Conservation (phyloP, 495 filamentous ascomycete species). For the Neurospora sp. region DNA sequence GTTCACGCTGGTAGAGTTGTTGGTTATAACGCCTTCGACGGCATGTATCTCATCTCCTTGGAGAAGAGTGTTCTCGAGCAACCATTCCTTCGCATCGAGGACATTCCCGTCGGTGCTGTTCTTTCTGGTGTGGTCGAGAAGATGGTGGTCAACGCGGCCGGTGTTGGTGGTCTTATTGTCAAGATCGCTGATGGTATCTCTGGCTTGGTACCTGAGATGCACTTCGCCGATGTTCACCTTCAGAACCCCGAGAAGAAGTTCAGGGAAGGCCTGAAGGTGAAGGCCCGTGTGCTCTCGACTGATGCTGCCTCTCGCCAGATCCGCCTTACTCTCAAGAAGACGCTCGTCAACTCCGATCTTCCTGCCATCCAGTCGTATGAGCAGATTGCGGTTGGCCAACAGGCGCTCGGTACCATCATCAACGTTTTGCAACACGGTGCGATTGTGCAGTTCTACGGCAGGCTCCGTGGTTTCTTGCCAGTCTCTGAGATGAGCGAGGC, state of each 20-base stretch:
- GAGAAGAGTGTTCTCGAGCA: slow-evolving; percentile 75
- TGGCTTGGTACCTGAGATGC: slow-evolving; percentile 76
- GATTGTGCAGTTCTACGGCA: slow-evolving; percentile 85
- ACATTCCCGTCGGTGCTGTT: slow-evolving; percentile 69
- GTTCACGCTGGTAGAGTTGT: slow-evolving; percentile 71
- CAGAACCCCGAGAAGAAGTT: slow-evolving; percentile 96
- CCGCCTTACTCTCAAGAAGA: slow-evolving; percentile 89
- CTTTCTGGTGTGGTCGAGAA: slow-evolving; percentile 81
- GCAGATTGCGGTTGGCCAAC: slow-evolving; percentile 54
- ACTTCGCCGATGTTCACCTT: slow-evolving; percentile 77
- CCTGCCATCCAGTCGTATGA: slow-evolving; percentile 66
- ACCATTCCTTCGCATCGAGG: slow-evolving; percentile 79
- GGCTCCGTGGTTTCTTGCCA: slow-evolving; percentile 73
- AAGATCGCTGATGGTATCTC: slow-evolving; percentile 76
- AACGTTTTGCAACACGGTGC: slow-evolving; percentile 69
- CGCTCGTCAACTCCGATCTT: slow-evolving; percentile 76
- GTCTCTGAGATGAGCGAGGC: slow-evolving; percentile 96
- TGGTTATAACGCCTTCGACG: slow-evolving; percentile 78
- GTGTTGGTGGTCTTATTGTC: slow-evolving; percentile 70
- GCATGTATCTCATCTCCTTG: slow-evolving; percentile 74
- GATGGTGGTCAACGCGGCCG: slow-evolving; percentile 59
- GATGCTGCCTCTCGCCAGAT: slow-evolving; percentile 67
- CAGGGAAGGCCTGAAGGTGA: slow-evolving; percentile 74
- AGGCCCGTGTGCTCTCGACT: slow-evolving; percentile 71
- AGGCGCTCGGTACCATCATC: slow-evolving; percentile 75